phyloP scores from a whole-genome alignment of 179 eudicot genomes.

The Actinidia chinensis region DNA sequence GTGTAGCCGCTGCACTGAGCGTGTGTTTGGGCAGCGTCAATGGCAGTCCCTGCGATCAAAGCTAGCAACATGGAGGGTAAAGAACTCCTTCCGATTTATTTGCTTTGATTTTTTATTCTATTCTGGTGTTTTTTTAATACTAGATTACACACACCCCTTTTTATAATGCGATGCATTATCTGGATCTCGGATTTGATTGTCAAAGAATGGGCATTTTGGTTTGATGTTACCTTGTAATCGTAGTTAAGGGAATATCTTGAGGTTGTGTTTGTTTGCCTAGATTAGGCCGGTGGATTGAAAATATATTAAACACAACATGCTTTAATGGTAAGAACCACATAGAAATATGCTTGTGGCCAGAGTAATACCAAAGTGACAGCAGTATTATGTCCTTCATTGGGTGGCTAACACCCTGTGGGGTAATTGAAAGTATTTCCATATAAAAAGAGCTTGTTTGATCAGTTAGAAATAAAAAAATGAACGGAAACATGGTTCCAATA shows the following conservation, averaged over 20 bases:
- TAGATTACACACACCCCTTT: not conserved
- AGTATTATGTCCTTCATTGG: not conserved
- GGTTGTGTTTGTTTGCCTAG: not conserved
- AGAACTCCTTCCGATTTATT: not conserved
- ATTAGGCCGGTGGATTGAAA: not conserved
- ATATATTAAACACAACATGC: not conserved
- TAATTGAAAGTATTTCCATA: not conserved
- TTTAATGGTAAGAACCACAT: not conserved
- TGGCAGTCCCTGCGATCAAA: constrained; percentile 74
- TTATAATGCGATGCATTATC: not conserved
- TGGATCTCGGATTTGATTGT: not conserved
- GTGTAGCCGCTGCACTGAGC: constrained; percentile 72
- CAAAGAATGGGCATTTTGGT: not conserved
- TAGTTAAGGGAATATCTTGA: not conserved
- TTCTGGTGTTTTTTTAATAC: not conserved
- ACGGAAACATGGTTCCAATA: not conserved
- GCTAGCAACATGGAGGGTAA: constrained; percentile 88
- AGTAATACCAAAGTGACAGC: not conserved
- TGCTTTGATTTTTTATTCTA: not conserved
- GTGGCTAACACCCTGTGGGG: not conserved
- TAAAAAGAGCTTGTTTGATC: not conserved
- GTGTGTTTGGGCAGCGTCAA: constrained; percentile 74
- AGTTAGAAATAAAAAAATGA: not conserved
- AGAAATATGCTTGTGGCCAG: not conserved
- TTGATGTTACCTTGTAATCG: not conserved